Conservation (phyloP, 2,329 filamentous ascomycete species). For the Arachnopeziza araneosa region DNA sequence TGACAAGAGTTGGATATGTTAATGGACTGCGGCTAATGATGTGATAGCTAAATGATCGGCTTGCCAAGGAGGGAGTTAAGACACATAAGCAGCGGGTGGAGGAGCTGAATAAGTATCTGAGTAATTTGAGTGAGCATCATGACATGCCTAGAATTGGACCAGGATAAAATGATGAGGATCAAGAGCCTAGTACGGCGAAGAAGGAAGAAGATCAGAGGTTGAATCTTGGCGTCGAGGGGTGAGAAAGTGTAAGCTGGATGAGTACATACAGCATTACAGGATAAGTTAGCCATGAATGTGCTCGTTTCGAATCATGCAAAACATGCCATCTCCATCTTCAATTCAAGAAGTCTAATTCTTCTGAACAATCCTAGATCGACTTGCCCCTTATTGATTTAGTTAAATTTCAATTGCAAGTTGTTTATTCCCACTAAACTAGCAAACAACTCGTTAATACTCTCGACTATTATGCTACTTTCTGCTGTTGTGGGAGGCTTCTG, state of each 20-base stretch:
- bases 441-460: background rate
- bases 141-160: conserved; percentile 55
- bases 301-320: too few relatives aligned
- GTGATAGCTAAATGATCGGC: conserved; percentile 68
- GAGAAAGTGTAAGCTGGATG: too few relatives aligned
- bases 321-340: too few relatives aligned
- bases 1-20: background rate
- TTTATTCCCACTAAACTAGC: background rate
- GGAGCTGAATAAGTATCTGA: conserved; percentile 90
- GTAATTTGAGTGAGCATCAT: conserved; percentile 90
- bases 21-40: background rate
- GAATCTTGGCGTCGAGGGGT: too few relatives aligned
- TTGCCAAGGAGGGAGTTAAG: conserved; percentile 78
- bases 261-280: too few relatives aligned
- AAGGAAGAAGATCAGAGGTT: too few relatives aligned
- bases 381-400: too few relatives aligned
- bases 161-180: conserved; percentile 6
- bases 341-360: too few relatives aligned
- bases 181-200: too few relatives aligned
- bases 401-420: background rate
- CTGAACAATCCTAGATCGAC: too few relatives aligned
- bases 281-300: too few relatives aligned
- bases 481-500: background rate
- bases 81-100: conserved; percentile 96
- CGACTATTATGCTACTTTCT: background rate